A percentile compares a stretch with the other conserved stretches of the same genome.
These are phyloP conservation scores for Podila verticillata DNA, from an alignment of 192 early-diverging fungal species.

Conservation along the genomic window DNA sequence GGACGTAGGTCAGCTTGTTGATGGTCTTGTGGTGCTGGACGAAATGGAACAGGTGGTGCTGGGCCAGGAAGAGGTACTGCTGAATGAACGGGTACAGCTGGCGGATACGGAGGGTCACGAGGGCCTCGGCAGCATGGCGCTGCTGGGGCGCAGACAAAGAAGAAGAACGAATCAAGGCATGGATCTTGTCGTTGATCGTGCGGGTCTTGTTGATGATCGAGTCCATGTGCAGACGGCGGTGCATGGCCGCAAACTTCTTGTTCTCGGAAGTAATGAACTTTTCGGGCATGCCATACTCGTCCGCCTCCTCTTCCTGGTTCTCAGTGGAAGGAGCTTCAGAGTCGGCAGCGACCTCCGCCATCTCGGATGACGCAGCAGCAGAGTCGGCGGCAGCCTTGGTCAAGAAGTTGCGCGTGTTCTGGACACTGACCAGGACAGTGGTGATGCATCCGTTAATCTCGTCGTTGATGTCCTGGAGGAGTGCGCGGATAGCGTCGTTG, in stretches of 20 bases:
- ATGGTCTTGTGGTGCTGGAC: conserved; percentile 72
- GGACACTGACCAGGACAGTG: conserved; percentile 46
- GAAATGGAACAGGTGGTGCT: conserved; percentile 66
- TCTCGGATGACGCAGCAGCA: conserved; percentile 38
- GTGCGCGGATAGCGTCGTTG: conserved; percentile 21
- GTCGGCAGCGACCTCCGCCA: conserved; percentile 56
- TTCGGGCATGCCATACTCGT: conserved; percentile 59
- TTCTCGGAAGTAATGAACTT: conserved; percentile 52
- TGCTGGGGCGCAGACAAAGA: neutral
- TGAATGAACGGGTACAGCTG: conserved; percentile 66
- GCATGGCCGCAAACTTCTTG: conserved; percentile 51
- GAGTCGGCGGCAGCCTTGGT: conserved; percentile 8
- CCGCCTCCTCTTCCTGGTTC: conserved; percentile 45
- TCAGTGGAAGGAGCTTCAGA: conserved; percentile 58
- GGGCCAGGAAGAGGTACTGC: conserved; percentile 69
- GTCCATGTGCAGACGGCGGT: conserved; percentile 46
- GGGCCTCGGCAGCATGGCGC: conserved; percentile 31
- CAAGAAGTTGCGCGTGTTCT: conserved; percentile 32
- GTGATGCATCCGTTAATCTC: conserved; percentile 44
- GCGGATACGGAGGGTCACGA: conserved; percentile 53
- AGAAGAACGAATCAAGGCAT: conserved; percentile 10
- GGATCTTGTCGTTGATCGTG: conserved; percentile 41
- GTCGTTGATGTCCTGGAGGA: conserved; percentile 40
- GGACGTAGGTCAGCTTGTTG: conserved; percentile 76
- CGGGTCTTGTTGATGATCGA: conserved; percentile 44